A percentile compares a stretch with the other conserved stretches of the same genome.
phyloP scores from a whole-genome alignment of 768 basidiomycete species.

The Scleroderma bovista region DNA sequence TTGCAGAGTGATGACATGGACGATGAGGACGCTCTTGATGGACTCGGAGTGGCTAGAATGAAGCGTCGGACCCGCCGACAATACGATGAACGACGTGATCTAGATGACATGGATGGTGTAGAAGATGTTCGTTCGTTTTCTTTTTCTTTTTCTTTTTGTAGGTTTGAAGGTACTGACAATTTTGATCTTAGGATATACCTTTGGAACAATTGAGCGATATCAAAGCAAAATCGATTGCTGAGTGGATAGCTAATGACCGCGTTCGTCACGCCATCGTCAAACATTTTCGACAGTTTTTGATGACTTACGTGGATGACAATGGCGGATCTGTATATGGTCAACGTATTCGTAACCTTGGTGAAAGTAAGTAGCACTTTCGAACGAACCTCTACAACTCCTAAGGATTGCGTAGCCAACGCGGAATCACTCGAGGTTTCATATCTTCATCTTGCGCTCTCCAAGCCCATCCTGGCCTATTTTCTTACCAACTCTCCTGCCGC shows the following conservation, averaged over 20 bases:
- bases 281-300: conserved; percentile 92
- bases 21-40: conserved; percentile 66
- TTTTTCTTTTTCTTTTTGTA: neutral
- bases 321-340: conserved; percentile 92
- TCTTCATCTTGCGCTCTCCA: conserved; percentile 86
- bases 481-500: conserved; percentile 90
- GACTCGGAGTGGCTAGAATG: conserved; percentile 63
- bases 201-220: conserved; percentile 95
- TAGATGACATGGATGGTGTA: conserved; percentile 86
- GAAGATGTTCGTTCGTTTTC: conserved; percentile 61
- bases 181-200: conserved; percentile 69
- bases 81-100: conserved; percentile 88
- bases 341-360: conserved; percentile 88
- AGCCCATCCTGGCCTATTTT: conserved; percentile 96
- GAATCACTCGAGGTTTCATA: conserved; percentile 98
- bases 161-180: conserved; percentile 9
- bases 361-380: conserved; percentile 53
- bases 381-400: conserved; percentile 7
- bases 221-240: conserved; percentile 94
- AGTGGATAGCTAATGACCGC: conserved; percentile 94
- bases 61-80: conserved; percentile 80
- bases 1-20: conserved; percentile 78
- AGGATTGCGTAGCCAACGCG: conserved; percentile 65
- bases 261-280: conserved; percentile 86
- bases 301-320: conserved; percentile 92